Percentiles rank a stretch among this genome's conserved stretches.
Evolutionary conservation across 1,284 basidiomycete genomes (phyloP).

Genomic region (Entoloma clypeatum): DNA sequence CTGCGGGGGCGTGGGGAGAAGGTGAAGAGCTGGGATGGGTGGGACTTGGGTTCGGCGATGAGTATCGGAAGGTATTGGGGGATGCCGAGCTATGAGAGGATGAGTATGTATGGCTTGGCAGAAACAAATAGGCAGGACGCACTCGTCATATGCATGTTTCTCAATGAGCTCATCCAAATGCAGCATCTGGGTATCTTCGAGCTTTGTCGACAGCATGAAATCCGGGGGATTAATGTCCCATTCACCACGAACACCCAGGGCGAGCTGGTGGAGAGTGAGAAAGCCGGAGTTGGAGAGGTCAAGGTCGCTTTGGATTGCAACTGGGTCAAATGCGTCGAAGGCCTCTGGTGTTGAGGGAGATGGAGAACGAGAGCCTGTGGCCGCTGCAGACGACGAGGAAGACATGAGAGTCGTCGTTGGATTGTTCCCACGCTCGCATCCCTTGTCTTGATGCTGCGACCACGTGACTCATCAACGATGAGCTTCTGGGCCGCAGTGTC

Average conservation of each 20-base stretch:
- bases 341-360: slow-evolving; percentile 67
- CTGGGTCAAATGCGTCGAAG: slow-evolving; percentile 46
- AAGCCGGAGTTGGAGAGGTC: slow-evolving; percentile 61
- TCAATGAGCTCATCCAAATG: slow-evolving; percentile 69
- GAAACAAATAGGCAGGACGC: slow-evolving; percentile 28
- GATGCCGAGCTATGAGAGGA: slow-evolving; percentile 28
- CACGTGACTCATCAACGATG: too few relatives aligned
- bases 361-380: slow-evolving; percentile 62
- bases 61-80: slow-evolving; percentile 26
- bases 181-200: slow-evolving; percentile 51
- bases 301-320: slow-evolving; percentile 45
- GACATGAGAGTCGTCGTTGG: slow-evolving; percentile 42
- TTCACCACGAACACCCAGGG: slow-evolving; percentile 29
- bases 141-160: slow-evolving; percentile 71
- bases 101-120: slow-evolving; percentile 15
- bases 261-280: slow-evolving; percentile 32
- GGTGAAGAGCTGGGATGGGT: slow-evolving; percentile 18
- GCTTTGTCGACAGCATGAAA: slow-evolving; percentile 35
- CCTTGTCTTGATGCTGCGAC: too few relatives aligned
- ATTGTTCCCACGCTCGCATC: too few relatives aligned
- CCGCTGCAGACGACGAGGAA: slow-evolving; percentile 52
- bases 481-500: too few relatives aligned
- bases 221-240: slow-evolving; percentile 37
- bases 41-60: slow-evolving; percentile 25
- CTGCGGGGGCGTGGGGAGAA: slow-evolving; percentile 10